Conservation (phyloP, 2,329 filamentous ascomycete genomes). For the Colletotrichum somersetense region DNA sequence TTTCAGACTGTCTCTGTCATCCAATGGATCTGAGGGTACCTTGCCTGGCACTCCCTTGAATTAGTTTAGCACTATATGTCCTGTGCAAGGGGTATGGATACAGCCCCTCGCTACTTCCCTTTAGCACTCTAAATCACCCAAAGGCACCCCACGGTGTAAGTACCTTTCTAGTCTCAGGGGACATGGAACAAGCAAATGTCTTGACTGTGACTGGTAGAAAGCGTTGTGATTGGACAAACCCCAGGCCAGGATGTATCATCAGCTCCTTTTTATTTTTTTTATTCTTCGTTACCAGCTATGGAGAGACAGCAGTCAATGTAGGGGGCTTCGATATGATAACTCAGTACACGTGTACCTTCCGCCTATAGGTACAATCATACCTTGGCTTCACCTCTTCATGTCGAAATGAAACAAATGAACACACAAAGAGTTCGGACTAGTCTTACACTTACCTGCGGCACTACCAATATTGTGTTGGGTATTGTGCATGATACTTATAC, state of each 20-base stretch:
- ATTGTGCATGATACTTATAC: too few relatives aligned
- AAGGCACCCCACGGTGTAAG: neutral
- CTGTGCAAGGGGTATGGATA: neutral
- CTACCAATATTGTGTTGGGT: too few relatives aligned
- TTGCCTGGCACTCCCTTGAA: constrained; percentile 1
- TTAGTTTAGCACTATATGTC: neutral
- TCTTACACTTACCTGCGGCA: neutral
- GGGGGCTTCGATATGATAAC: neutral
- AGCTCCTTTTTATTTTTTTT: neutral
- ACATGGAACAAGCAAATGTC: neutral
- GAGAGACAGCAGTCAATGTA: neutral
- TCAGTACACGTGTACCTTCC: neutral
- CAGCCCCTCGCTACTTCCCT: neutral
- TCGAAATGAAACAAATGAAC: neutral
- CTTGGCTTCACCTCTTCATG: neutral
- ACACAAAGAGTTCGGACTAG: neutral
- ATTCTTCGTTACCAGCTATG: too few relatives aligned
- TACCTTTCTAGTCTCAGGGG: neutral
- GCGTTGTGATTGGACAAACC: neutral
- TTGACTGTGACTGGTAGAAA: neutral
- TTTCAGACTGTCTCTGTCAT: constrained; percentile 21
- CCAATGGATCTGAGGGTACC: constrained; percentile 4
- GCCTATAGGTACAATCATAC: neutral
- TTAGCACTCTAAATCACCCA: neutral
- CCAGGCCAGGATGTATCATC: neutral